These are phyloP conservation scores for Boletus fagicola DNA, from an alignment of 768 basidiomycete species.

Conservation along the genomic window DNA sequence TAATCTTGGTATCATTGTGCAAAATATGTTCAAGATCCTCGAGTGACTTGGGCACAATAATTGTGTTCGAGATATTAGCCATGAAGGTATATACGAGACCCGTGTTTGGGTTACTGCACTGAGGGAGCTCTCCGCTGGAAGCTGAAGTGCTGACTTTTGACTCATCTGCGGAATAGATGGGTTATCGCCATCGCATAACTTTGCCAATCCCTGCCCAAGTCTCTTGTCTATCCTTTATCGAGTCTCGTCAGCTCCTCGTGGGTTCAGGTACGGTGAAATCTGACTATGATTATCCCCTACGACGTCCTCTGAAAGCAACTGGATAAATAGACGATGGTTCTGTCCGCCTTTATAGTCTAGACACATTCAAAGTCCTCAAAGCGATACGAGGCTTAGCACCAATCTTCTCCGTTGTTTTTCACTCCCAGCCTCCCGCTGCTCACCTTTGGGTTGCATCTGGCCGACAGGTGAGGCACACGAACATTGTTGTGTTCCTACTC, in stretches of 20 bases:
- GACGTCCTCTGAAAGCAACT: constrained; percentile 2
- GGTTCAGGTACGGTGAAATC: constrained; percentile 53
- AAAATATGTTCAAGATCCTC: constrained; percentile 58
- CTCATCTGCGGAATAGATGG: constrained; percentile 5
- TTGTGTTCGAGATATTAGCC: constrained; percentile 24
- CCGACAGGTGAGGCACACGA: constrained; percentile 40
- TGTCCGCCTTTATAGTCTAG: constrained; percentile 61
- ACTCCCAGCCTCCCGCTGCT: constrained; percentile 40
- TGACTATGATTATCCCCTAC: not conserved
- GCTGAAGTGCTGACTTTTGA: not conserved
- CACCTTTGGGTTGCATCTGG: constrained; percentile 70
- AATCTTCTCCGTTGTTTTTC: constrained; percentile 60
- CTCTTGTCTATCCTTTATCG: constrained; percentile 52
- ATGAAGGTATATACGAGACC: constrained; percentile 6
- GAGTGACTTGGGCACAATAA: constrained; percentile 45
- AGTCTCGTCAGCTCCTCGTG: constrained; percentile 49
- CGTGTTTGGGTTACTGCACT: not conserved
- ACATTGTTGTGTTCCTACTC: not conserved
- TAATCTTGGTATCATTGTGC: constrained; percentile 73
- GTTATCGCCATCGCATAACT: constrained; percentile 18
- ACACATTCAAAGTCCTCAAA: constrained; percentile 57
- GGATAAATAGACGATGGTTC: constrained; percentile 60
- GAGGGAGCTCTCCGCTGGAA: not conserved
- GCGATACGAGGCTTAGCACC: constrained; percentile 61
- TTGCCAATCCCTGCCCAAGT: constrained; percentile 49